Percentiles rank a stretch among this genome's conserved stretches.
Conservation (phyloP, 2,329 filamentous ascomycete species). For the Botryosphaeria agaves region DNA sequence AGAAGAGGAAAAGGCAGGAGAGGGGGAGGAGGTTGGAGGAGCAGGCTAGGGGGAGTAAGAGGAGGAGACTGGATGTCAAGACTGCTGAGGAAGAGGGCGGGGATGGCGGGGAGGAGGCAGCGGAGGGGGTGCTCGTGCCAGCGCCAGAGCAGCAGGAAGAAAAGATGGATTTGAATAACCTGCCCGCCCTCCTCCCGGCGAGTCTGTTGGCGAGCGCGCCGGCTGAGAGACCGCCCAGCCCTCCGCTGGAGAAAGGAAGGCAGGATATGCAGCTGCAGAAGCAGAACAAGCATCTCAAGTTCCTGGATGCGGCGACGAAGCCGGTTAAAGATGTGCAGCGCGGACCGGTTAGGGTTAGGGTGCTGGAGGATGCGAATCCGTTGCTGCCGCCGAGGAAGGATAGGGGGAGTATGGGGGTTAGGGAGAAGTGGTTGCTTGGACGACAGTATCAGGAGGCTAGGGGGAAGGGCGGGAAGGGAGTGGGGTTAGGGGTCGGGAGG, state of each 20-base stretch:
- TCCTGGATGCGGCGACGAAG: constrained; percentile 30
- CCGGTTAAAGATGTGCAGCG: constrained; percentile 31
- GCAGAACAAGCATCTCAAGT: constrained; percentile 27
- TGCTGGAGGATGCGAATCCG: constrained; percentile 25
- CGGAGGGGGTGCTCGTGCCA: constrained; percentile 16
- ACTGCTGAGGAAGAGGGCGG: constrained; percentile 3
- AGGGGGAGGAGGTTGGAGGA: constrained; percentile 2
- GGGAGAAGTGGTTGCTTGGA: background rate
- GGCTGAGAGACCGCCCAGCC: constrained; percentile 24
- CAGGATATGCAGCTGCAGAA: constrained; percentile 9
- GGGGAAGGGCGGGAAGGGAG: background rate
- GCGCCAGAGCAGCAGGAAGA: constrained; percentile 18
- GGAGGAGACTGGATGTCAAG: background rate
- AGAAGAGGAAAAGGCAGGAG: constrained; percentile 1
- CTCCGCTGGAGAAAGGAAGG: constrained; percentile 21
- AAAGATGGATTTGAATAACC: constrained; percentile 18
- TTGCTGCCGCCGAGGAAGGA: constrained; percentile 27
- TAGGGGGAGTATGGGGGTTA: constrained; percentile 17
- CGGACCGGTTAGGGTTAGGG: constrained; percentile 30
- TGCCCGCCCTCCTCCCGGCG: constrained; percentile 33
- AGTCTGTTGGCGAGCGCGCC: constrained; percentile 31
- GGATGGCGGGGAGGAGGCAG: constrained; percentile 1
- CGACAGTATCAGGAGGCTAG: background rate
- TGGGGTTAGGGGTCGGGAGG: background rate
- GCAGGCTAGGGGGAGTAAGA: constrained; percentile 3